Evolutionary conservation across 495 filamentous ascomycete genomes (phyloP), one percentile per base, ranked within the genome.

Genomic region (Chaetomium fimeti): DNA sequence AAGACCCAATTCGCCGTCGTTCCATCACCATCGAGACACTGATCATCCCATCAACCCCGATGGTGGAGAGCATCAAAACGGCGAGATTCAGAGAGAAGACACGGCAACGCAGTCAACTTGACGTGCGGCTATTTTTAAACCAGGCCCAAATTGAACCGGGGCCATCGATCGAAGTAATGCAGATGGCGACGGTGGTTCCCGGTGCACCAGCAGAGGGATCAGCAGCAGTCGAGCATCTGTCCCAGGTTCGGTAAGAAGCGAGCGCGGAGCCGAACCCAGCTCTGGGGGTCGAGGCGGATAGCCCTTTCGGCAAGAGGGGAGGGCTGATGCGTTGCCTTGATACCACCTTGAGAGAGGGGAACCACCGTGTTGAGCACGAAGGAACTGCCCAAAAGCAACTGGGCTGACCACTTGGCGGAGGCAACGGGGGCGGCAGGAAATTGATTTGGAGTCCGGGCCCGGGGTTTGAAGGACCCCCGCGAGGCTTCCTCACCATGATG

Each of bases 391-490:
- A 52, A 52, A n/a, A 27, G 16, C 11, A n/a, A n/a, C 24, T 16
- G 59, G 40, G 64, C 60, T 52, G 64, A 58, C 54, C 22, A 54
- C 60, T 66, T 62, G 60, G 54, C 54, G 54, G 25, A 16, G 28
- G n/a, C 20, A 7, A n/a, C 5, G 61, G 56, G 45, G 64, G 63
- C 64, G 64, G 64, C 60, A 62, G 36, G 57, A 66, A 53, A 66
- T 66, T 66, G 51, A 48, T 54, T 61, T 54, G 16, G 45, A 52
- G 55, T 29, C 55, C 53, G 38, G 54, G 53, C 42, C 45, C 22
- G 40, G 64, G 64, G 59, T 47, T 36, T 48, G 28, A 45, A 40
- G 40, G 52, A 61, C 57, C 58, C 58, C 24, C 13, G 24, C 6
- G 40, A 54, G 27, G 16, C 12, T 13, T 13, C 7, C 20, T 47